Evolutionary conservation across 192 early-diverging fungal genomes (phyloP).

Genomic region (Rhizoclosmatium sp.): DNA sequence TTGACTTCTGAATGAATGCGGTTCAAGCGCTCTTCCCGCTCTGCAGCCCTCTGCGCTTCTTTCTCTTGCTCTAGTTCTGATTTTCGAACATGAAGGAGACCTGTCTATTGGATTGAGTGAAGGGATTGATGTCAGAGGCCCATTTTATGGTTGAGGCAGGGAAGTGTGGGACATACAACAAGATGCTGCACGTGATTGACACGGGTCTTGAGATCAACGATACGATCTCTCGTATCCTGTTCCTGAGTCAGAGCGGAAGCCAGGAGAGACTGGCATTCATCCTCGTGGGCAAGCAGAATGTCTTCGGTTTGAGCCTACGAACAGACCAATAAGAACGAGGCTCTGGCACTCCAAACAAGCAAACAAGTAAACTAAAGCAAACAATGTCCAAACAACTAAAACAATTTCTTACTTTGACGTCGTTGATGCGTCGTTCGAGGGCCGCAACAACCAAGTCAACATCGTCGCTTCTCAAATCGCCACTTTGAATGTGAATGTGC

Average conservation of each 20-base stretch:
- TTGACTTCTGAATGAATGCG: neutral
- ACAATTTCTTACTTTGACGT: neutral
- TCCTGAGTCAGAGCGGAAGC: neutral
- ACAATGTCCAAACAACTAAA: no score
- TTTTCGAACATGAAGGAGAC: neutral
- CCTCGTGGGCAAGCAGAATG: slow-evolving; percentile 7
- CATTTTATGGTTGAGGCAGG: neutral
- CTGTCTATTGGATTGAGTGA: neutral
- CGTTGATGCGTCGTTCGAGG: slow-evolving; percentile 11
- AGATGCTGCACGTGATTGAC: slow-evolving; percentile 7
- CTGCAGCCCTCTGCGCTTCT: neutral
- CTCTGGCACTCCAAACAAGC: no score
- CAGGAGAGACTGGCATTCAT: neutral
- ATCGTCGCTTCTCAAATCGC: no score
- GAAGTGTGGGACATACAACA: neutral
- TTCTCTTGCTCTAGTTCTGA: neutral
- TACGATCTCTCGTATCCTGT: neutral
- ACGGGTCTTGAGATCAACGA: neutral
- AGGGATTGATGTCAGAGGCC: neutral
- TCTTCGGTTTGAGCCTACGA: neutral
- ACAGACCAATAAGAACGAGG: neutral
- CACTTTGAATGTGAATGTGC: no score
- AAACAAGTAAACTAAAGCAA: no score
- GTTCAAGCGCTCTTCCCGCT: neutral
- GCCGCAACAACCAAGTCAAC: neutral